A percentile compares a stretch with the other conserved stretches of the same genome.
Evolutionary conservation across 306 rosid genomes (phyloP).

Genomic region (Citrullus mucosospermus): DNA sequence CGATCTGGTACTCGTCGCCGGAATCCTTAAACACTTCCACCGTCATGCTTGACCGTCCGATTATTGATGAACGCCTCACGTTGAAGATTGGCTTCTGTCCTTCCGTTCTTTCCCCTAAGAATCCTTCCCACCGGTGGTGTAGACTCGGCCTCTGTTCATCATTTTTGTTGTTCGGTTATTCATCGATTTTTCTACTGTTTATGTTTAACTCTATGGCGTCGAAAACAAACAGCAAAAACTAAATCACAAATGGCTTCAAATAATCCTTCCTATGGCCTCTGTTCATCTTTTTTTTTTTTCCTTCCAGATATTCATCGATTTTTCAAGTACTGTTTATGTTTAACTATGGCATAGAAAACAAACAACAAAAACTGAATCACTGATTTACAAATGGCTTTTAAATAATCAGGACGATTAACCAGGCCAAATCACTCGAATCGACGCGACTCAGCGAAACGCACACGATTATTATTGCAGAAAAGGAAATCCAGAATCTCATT

Average conservation of each 20-base stretch:
- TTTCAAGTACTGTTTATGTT: no score
- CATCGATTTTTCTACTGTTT: neutral
- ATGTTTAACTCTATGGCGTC: neutral
- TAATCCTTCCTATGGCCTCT: no score
- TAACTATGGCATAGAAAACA: no score
- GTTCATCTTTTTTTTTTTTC: no score
- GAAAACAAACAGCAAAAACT: neutral
- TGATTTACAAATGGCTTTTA: neutral
- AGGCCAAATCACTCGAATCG: neutral
- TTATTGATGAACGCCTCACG: constrained; percentile 68
- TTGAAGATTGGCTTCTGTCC: constrained; percentile 73
- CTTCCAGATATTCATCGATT: no score
- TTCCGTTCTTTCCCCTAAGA: constrained; percentile 57
- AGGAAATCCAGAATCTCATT: neutral
- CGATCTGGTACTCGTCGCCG: constrained; percentile 57
- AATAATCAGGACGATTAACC: neutral
- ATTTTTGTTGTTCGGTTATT: neutral
- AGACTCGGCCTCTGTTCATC: constrained; percentile 66
- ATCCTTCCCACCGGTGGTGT: constrained; percentile 96
- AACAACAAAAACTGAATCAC: neutral
- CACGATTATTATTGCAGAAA: neutral
- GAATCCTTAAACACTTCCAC: constrained; percentile 49
- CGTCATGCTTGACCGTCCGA: constrained; percentile 56
- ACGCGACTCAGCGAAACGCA: neutral
- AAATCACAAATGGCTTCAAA: neutral